These are phyloP conservation scores for Serendipita sp. DNA, from an alignment of 768 basidiomycete genomes.

Conservation along the genomic window DNA sequence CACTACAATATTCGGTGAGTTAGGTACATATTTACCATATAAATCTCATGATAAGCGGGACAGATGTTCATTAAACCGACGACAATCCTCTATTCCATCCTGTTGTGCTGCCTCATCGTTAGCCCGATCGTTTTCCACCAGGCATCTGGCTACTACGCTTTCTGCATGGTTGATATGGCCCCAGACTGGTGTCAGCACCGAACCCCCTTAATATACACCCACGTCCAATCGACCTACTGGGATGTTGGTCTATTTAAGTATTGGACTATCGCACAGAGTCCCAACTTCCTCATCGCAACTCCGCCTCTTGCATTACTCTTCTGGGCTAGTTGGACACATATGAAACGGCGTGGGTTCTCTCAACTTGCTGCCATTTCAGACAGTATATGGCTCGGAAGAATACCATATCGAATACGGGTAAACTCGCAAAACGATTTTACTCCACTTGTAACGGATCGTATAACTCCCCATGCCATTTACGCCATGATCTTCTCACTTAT, in stretches of 20 bases:
- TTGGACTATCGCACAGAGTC: conserved; percentile 68
- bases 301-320: conserved; percentile 48
- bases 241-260: conserved; percentile 69
- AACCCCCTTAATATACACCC: conserved; percentile 60
- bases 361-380: background rate
- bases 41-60: conserved; percentile 2
- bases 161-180: conserved; percentile 32
- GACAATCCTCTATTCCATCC: conserved; percentile 22
- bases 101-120: conserved; percentile 33
- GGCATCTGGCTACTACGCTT: conserved; percentile 41
- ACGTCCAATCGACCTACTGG: conserved; percentile 81
- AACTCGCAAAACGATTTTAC: conserved; percentile 7
- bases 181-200: conserved; percentile 47
- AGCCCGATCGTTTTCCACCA: conserved; percentile 64
- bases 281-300: conserved; percentile 69
- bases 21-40: conserved; percentile 10
- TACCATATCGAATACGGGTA: background rate
- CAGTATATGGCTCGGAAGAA: background rate
- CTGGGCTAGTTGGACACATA: conserved; percentile 19
- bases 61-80: conserved; percentile 21
- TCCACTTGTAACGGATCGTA: conserved; percentile 24
- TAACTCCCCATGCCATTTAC: conserved; percentile 64
- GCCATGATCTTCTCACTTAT: conserved; percentile 43
- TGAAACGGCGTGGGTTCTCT: conserved; percentile 11
- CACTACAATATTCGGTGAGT: conserved; percentile 23